A percentile compares a stretch with the other conserved stretches of the same genome.
phyloP scores from a whole-genome alignment of 1,284 basidiomycete genomes.

The Ustilago loliicola region DNA sequence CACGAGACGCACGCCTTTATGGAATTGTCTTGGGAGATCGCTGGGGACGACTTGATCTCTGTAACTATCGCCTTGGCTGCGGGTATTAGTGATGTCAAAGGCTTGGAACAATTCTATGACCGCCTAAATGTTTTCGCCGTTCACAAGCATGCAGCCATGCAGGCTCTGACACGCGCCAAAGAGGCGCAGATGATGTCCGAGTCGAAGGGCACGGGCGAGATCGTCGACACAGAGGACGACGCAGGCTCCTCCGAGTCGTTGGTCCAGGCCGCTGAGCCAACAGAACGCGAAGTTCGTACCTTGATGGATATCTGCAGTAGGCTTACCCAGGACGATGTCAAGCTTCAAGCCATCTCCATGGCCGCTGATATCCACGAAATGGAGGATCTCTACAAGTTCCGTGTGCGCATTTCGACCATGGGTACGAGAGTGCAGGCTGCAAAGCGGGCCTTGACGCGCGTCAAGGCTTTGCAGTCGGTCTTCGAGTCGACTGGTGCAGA shows the following conservation, averaged over 20 bases:
- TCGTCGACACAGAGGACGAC: background rate
- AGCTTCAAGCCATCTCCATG: background rate
- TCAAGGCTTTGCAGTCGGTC: too few species aligned
- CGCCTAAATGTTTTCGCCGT: background rate
- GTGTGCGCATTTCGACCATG: too few species aligned
- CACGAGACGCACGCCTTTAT: conserved; percentile 16
- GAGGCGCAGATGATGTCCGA: conserved; percentile 18
- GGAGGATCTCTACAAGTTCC: too few species aligned
- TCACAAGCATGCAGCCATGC: background rate
- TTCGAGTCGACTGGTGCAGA: too few species aligned
- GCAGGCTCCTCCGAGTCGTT: background rate
- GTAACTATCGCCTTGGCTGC: conserved; percentile 8
- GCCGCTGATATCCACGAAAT: background rate
- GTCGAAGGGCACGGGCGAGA: conserved; percentile 1
- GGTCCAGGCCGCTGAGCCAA: too few species aligned
- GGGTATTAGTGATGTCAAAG: background rate
- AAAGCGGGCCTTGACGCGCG: too few species aligned
- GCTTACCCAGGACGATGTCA: too few species aligned
- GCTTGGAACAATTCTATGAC: background rate
- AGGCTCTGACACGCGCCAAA: conserved; percentile 13
- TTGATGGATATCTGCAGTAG: too few species aligned
- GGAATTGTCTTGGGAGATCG: conserved; percentile 5
- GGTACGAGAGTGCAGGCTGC: too few species aligned
- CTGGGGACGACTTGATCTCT: background rate
- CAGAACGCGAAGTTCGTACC: too few species aligned